These are phyloP conservation scores for Biscutella auriculata DNA, from an alignment of 441 rosid species.

Conservation along the genomic window DNA sequence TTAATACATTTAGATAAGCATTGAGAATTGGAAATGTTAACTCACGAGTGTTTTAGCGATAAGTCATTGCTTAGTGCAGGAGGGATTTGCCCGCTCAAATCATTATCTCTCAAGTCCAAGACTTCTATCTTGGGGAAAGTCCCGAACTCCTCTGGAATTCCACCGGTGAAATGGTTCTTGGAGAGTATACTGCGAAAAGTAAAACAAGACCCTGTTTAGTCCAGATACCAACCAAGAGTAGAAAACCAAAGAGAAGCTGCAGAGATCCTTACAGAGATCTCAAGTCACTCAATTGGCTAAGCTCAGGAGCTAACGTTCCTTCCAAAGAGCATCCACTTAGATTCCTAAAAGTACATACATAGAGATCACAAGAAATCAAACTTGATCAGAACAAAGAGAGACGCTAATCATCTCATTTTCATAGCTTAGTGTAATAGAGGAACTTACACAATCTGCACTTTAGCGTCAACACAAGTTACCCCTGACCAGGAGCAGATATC, in stretches of 20 bases:
- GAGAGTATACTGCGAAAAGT: constrained; percentile 39
- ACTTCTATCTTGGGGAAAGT: constrained; percentile 40
- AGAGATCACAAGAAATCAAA: constrained; percentile 19
- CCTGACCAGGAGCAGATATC: constrained; percentile 71
- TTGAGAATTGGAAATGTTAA: background rate
- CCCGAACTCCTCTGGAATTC: constrained; percentile 61
- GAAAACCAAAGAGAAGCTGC: constrained; percentile 26
- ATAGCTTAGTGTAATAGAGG: constrained; percentile 40
- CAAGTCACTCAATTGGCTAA: constrained; percentile 51
- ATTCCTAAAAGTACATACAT: constrained; percentile 40
- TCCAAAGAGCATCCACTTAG: constrained; percentile 45
- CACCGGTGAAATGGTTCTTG: constrained; percentile 48
- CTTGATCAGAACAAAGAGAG: constrained; percentile 2
- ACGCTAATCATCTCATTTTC: constrained; percentile 50
- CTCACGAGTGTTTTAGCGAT: constrained; percentile 59
- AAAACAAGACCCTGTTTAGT: constrained; percentile 12
- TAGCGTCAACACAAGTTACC: constrained; percentile 47
- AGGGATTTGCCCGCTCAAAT: constrained; percentile 58
- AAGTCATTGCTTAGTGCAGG: constrained; percentile 29
- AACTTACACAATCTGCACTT: constrained; percentile 73
- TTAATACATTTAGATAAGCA: background rate
- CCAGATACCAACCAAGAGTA: constrained; percentile 5
- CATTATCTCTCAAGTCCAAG: constrained; percentile 64
- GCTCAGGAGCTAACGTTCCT: constrained; percentile 65
- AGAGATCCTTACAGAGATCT: constrained; percentile 59